A percentile compares a stretch with the other conserved stretches of the same genome.
phyloP scores from a whole-genome alignment of 2,329 filamentous ascomycete species.

The Aspergillus sp. region DNA sequence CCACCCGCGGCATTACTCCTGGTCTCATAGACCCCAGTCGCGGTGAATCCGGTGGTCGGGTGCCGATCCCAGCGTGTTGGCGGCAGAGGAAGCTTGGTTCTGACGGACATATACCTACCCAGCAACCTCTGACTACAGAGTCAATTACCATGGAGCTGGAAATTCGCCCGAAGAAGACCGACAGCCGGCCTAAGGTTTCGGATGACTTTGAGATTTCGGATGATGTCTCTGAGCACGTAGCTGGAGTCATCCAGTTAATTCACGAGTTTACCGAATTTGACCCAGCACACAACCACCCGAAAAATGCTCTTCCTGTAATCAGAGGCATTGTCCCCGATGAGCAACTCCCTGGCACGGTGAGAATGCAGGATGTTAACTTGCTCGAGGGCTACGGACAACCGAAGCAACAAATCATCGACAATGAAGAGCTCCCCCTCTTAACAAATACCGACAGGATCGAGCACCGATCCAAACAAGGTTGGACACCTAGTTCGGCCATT shows the following conservation, averaged over 20 bases:
- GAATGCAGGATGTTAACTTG: conserved; percentile 8
- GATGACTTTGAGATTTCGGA: neutral
- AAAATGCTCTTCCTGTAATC: conserved; percentile 6
- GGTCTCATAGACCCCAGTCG: conserved; percentile 20
- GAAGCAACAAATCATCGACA: neutral
- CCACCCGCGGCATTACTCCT: conserved; percentile 24
- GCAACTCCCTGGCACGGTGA: neutral
- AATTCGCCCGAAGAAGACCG: neutral
- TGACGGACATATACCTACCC: neutral
- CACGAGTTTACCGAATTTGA: conserved; percentile 2
- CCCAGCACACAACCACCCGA: neutral
- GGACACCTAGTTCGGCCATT: neutral
- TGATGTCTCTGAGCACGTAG: neutral
- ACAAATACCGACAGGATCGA: neutral
- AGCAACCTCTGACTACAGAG: neutral
- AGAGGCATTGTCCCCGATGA: conserved; percentile 2
- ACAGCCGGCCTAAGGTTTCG: neutral
- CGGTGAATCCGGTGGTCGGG: conserved; percentile 22
- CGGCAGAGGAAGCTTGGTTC: neutral
- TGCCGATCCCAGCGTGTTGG: conserved; percentile 14
- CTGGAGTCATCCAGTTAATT: neutral
- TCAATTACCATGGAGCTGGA: neutral
- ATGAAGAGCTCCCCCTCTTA: neutral
- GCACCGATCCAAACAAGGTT: neutral
- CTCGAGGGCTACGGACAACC: neutral